phyloP scores from a whole-genome alignment of 2,329 filamentous ascomycete genomes.

The Colletotrichum spinosum region DNA sequence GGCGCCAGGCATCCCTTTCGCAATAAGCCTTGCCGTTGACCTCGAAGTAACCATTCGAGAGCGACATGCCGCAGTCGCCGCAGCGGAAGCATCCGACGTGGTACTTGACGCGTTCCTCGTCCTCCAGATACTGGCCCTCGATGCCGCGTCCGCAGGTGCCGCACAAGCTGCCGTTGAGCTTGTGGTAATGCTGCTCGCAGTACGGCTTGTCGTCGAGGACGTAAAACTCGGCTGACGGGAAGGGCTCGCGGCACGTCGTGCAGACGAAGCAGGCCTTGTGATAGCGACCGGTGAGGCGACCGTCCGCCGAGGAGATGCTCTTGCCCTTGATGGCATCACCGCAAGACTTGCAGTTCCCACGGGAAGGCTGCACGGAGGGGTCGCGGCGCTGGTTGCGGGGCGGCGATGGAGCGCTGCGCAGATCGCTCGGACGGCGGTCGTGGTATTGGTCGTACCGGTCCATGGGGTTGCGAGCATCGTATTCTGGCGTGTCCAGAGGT shows the following conservation, averaged over 20 bases:
- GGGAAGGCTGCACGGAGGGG: constrained; percentile 55
- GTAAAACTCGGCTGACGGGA: constrained; percentile 91
- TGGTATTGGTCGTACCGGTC: constrained; percentile 27
- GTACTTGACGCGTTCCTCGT: constrained; percentile 81
- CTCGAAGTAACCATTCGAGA: constrained; percentile 92
- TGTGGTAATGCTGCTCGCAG: constrained; percentile 93
- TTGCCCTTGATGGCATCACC: constrained; percentile 84
- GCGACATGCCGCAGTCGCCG: constrained; percentile 77
- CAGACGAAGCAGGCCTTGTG: constrained; percentile 97
- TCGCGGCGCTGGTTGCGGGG: constrained; percentile 41
- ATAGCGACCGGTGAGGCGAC: constrained; percentile 90
- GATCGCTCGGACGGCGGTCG: constrained; percentile 28
- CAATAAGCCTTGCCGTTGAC: constrained; percentile 84
- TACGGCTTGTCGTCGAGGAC: constrained; percentile 89
- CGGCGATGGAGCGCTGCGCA: constrained; percentile 38
- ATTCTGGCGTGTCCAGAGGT: constrained; percentile 41
- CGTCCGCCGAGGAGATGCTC: constrained; percentile 93
- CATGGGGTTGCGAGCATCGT: constrained; percentile 33
- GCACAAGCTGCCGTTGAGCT: constrained; percentile 89
- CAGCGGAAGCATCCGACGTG: constrained; percentile 91
- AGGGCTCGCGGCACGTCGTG: constrained; percentile 82
- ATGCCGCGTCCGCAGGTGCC: constrained; percentile 84
- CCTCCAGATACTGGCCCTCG: constrained; percentile 93
- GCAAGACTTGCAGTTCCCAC: constrained; percentile 88
- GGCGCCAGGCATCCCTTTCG: constrained; percentile 82